phyloP scores from a whole-genome alignment of 225 moss, liverwort and hornwort species.

The Ulota crispa region DNA sequence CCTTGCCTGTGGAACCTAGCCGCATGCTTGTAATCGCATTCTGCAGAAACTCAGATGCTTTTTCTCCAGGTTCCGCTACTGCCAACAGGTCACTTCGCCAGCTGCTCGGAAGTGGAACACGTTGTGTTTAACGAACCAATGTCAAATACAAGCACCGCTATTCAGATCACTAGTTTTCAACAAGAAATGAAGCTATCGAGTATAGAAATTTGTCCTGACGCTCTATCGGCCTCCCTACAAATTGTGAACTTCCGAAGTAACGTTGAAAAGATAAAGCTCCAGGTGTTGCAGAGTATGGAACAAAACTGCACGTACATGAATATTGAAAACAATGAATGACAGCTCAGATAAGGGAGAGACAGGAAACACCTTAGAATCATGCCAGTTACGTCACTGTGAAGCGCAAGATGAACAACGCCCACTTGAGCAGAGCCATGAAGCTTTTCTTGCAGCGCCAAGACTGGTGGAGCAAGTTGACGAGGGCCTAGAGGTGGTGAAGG shows the following conservation, averaged over 20 bases:
- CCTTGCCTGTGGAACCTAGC: conserved; percentile 53
- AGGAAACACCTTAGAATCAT: conserved; percentile 73
- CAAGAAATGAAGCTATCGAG: not conserved
- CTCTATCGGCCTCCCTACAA: not conserved
- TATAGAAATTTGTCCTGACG: not conserved
- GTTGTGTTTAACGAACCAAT: not conserved
- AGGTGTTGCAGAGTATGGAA: not conserved
- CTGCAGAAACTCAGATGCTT: conserved; percentile 85
- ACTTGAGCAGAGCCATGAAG: conserved; percentile 86
- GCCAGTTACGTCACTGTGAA: conserved; percentile 81
- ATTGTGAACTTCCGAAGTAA: not conserved
- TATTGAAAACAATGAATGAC: conserved; percentile 3
- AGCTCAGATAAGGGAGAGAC: not conserved
- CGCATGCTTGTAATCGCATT: conserved; percentile 78
- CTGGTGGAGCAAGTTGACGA: conserved; percentile 74
- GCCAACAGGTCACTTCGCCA: conserved; percentile 96
- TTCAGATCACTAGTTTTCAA: not conserved
- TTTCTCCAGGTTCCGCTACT: conserved; percentile 97
- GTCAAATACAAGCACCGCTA: conserved; percentile 12
- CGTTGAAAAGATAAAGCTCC: not conserved
- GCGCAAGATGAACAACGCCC: conserved; percentile 91
- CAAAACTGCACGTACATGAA: not conserved
- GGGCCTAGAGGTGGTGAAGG: conserved; percentile 84
- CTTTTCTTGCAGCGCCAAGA: conserved; percentile 81
- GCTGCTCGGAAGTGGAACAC: conserved; percentile 41